phyloP scores from a whole-genome alignment of 73 alveolate species.

The Tetrahymena elliotti region DNA sequence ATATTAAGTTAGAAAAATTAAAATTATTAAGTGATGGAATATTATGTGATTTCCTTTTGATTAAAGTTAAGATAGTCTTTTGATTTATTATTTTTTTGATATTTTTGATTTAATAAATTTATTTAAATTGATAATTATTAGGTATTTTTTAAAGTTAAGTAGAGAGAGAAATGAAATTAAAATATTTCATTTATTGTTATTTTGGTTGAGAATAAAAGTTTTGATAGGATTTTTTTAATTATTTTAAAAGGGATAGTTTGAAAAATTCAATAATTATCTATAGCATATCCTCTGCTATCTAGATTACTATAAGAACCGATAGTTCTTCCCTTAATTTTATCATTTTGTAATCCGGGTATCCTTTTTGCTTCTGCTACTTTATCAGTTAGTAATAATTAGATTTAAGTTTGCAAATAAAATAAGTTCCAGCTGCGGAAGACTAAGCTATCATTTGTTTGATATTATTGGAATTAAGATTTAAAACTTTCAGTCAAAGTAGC shows the following conservation, averaged over 20 bases:
- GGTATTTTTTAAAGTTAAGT: too few species aligned
- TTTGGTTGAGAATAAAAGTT: not conserved
- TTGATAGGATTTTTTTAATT: too few species aligned
- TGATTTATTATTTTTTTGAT: too few species aligned
- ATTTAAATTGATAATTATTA: too few species aligned
- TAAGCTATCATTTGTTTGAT: not conserved
- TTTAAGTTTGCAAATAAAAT: not conserved
- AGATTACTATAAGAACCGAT: not conserved
- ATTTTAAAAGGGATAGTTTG: too few species aligned
- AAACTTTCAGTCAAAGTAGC: not conserved
- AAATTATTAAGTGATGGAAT: too few species aligned
- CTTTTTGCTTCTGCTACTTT: not conserved
- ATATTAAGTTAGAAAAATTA: not conserved
- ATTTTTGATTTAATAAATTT: too few species aligned
- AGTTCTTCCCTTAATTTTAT: not conserved
- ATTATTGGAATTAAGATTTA: not conserved
- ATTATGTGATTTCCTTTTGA: too few species aligned
- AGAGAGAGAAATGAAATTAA: too few species aligned
- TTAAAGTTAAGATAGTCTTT: too few species aligned
- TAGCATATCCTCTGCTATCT: not conserved
- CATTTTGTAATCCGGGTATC: not conserved
- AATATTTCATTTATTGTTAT: too few species aligned
- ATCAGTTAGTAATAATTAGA: not conserved
- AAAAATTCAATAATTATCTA: not conserved
- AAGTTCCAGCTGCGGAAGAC: not conserved